Conservation (phyloP, 108 stramenopile genomes). For the Pseudonitzschia pungens region DNA sequence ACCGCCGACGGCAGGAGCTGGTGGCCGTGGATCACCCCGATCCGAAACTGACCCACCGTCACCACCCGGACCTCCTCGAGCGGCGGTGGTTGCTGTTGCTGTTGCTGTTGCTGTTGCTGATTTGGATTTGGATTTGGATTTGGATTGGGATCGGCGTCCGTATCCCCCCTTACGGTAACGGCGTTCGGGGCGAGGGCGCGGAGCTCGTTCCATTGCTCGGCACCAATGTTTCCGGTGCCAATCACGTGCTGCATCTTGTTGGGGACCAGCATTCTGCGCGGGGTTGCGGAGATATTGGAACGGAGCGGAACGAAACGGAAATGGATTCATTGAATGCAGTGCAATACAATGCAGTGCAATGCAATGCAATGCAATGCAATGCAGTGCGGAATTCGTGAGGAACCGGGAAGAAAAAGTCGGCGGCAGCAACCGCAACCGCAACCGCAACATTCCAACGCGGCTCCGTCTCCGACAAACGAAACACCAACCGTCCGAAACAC, state of each 20-base stretch:
- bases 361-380: neutral
- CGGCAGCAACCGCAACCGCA: too few species aligned
- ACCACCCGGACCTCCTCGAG: constrained; percentile 91
- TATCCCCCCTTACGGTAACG: constrained; percentile 90
- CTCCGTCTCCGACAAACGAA: neutral
- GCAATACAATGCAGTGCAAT: neutral
- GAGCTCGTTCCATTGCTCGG: constrained; percentile 89
- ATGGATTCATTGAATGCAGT: too few species aligned
- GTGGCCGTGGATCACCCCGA: constrained; percentile 95
- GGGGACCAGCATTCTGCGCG: constrained; percentile 93
- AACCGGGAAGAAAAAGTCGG: too few species aligned
- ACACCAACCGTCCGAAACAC: neutral
- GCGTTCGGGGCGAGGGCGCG: constrained; percentile 92
- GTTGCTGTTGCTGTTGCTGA: too few species aligned
- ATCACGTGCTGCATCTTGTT: constrained; percentile 98
- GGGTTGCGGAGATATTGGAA: too few species aligned
- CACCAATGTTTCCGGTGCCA: constrained; percentile 93
- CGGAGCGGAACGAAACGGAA: constrained; percentile 6
- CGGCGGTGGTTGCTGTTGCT: constrained; percentile 4
- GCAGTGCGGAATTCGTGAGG: neutral
- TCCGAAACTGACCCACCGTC: constrained; percentile 89
- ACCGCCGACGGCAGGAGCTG: constrained; percentile 87
- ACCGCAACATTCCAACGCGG: too few species aligned
- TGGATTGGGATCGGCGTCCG: constrained; percentile 69
- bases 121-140: too few species aligned